phyloP scores from a whole-genome alignment of 2,329 filamentous ascomycete genomes.

The Fusarium foetens region DNA sequence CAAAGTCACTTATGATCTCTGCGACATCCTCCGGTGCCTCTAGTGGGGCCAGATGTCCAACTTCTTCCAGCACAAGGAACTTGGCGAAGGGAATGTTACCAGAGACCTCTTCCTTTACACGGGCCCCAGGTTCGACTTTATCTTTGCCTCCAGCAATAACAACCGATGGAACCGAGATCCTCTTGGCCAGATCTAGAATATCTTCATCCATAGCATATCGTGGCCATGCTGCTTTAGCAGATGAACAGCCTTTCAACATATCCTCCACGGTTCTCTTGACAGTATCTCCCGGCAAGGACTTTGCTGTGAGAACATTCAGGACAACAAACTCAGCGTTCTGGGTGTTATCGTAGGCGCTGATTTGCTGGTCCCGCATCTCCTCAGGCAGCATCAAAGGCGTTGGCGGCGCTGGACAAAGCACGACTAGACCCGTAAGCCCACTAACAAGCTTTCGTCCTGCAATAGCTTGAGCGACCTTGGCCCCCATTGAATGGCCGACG shows the following conservation, averaged over 20 bases:
- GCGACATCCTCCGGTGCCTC: background rate
- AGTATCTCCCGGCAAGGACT: too few species aligned
- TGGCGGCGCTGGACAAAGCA: background rate
- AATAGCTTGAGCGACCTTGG: background rate
- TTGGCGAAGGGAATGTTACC: fast-evolving
- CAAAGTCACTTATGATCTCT: background rate
- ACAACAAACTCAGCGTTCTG: background rate
- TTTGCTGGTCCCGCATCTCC: background rate
- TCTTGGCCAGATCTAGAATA: background rate
- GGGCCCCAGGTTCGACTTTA: background rate
- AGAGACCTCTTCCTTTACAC: background rate
- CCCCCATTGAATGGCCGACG: background rate
- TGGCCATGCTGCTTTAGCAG: background rate
- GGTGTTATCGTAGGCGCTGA: background rate
- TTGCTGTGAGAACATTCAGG: background rate
- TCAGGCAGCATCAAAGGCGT: fast-evolving
- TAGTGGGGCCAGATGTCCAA: background rate
- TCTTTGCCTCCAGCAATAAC: background rate
- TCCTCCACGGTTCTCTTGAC: too few species aligned
- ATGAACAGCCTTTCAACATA: background rate
- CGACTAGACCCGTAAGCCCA: fast-evolving
- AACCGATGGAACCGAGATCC: background rate
- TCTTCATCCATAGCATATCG: background rate
- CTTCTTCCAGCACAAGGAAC: background rate
- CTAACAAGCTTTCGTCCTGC: fast-evolving